Evolutionary conservation across 306 rosid species (phyloP).

Genomic region (Lupinus albus): DNA sequence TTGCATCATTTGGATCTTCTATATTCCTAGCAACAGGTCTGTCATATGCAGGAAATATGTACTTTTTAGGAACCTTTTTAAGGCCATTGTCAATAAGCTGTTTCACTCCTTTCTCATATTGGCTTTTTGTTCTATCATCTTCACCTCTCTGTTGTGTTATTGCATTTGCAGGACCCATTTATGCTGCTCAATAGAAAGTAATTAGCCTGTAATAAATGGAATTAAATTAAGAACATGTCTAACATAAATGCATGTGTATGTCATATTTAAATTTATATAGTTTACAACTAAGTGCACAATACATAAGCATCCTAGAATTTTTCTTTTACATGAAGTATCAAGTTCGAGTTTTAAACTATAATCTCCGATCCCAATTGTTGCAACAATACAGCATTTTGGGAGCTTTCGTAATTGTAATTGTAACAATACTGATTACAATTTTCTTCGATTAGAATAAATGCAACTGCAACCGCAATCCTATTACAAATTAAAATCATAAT

Average conservation of each 20-base stretch:
- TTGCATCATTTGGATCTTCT: slow-evolving; percentile 16
- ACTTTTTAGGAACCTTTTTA: slow-evolving; percentile 60
- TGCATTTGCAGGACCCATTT: slow-evolving; percentile 64
- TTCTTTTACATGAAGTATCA: not conserved
- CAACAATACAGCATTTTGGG: too few relatives aligned
- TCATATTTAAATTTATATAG: not conserved
- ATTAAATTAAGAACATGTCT: slow-evolving; percentile 4
- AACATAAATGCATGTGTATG: not conserved
- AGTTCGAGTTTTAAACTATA: not conserved
- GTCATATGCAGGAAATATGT: slow-evolving; percentile 64
- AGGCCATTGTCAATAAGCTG: slow-evolving; percentile 65
- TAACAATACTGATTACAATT: too few relatives aligned
- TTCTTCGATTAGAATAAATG: too few relatives aligned
- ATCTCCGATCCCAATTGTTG: too few relatives aligned
- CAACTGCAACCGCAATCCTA: too few relatives aligned
- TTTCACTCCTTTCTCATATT: slow-evolving; percentile 72
- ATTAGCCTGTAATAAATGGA: slow-evolving; percentile 21
- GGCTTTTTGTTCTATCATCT: slow-evolving; percentile 26
- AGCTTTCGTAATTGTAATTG: too few relatives aligned
- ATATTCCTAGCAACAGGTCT: slow-evolving; percentile 42
- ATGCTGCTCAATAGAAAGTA: not conserved
- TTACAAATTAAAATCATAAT: too few relatives aligned
- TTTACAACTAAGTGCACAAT: slow-evolving; percentile 9
- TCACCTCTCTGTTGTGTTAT: not conserved
- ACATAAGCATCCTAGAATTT: not conserved